Percentiles rank a stretch among this genome's conserved stretches.
These are phyloP conservation scores for Exophiala aquamarina DNA, from an alignment of 2,329 filamentous ascomycete genomes.

Conservation along the genomic window DNA sequence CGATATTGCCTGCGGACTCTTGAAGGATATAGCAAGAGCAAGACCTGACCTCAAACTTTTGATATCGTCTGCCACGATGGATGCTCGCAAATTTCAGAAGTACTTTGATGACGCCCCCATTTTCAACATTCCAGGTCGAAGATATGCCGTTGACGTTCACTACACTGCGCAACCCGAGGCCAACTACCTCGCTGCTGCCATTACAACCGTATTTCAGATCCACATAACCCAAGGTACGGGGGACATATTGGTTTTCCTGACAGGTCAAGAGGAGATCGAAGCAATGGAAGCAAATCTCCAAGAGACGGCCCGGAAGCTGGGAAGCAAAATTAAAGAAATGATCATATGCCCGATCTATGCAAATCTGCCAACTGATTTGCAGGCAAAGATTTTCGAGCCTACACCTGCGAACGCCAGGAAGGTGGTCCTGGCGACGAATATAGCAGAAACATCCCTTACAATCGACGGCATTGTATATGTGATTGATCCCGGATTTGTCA, in stretches of 20 bases:
- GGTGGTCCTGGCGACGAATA: constrained; percentile 92
- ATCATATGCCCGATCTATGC: constrained; percentile 93
- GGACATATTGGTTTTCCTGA: constrained; percentile 92
- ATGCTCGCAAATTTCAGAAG: constrained; percentile 84
- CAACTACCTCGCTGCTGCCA: constrained; percentile 86
- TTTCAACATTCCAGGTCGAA: constrained; percentile 88
- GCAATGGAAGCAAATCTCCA: constrained; percentile 78
- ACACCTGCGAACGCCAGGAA: constrained; percentile 84
- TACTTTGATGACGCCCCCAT: constrained; percentile 94
- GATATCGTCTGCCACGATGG: constrained; percentile 92
- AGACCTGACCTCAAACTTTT: constrained; percentile 84
- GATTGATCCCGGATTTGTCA: constrained; percentile 92
- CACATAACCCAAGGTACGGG: constrained; percentile 81
- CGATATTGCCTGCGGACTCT: constrained; percentile 81
- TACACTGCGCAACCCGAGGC: constrained; percentile 89
- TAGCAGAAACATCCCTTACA: constrained; percentile 92
- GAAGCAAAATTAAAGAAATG: constrained; percentile 78
- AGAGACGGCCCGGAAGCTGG: constrained; percentile 84
- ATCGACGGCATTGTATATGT: constrained; percentile 97
- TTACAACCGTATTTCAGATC: constrained; percentile 93
- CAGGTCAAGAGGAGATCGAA: constrained; percentile 95
- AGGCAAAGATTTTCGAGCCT: constrained; percentile 91
- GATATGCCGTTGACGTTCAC: constrained; percentile 87
- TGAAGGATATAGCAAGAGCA: constrained; percentile 83
- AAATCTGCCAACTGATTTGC: constrained; percentile 85